These are phyloP conservation scores for Lentinula aciculospora DNA, from an alignment of 768 basidiomycete genomes.

Conservation along the genomic window DNA sequence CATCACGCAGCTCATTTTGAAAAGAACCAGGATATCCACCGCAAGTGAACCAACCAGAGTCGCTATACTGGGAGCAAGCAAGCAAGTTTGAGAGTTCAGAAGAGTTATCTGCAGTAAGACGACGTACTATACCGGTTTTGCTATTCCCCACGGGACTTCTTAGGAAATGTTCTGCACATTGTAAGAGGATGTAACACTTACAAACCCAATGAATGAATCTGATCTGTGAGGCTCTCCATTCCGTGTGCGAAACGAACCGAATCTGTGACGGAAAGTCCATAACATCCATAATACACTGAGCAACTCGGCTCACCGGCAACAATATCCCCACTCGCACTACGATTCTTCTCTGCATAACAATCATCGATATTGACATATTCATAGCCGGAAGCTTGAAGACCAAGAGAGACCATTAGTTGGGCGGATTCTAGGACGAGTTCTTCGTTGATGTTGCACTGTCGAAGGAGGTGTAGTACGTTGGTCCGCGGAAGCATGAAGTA, in stretches of 20 bases:
- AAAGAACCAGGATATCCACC: constrained; percentile 61
- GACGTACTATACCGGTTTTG: constrained; percentile 36
- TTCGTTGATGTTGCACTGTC: constrained; percentile 43
- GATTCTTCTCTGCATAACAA: constrained; percentile 55
- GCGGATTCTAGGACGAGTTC: constrained; percentile 45
- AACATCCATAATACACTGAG: neutral
- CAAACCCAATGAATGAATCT: constrained; percentile 58
- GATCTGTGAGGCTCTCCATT: constrained; percentile 48
- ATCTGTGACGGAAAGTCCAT: constrained; percentile 25
- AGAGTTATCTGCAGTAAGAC: neutral
- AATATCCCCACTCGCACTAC: constrained; percentile 45
- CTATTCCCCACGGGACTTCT: constrained; percentile 13
- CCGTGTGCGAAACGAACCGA: constrained; percentile 46
- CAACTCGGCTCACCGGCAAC: constrained; percentile 35
- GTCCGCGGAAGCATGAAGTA: neutral
- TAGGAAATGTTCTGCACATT: neutral
- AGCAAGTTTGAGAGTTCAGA: neutral
- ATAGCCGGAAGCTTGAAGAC: constrained; percentile 53
- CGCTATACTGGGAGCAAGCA: constrained; percentile 40
- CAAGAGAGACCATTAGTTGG: constrained; percentile 49
- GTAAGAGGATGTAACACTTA: constrained; percentile 22
- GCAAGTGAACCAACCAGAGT: constrained; percentile 68
- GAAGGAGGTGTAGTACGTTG: neutral
- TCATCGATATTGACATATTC: constrained; percentile 60
- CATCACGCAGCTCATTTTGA: constrained; percentile 53